Evolutionary conservation across 2,329 filamentous ascomycete genomes (phyloP), one percentile per base, ranked within the genome.

Genomic region (Fusarium duplospermum): DNA sequence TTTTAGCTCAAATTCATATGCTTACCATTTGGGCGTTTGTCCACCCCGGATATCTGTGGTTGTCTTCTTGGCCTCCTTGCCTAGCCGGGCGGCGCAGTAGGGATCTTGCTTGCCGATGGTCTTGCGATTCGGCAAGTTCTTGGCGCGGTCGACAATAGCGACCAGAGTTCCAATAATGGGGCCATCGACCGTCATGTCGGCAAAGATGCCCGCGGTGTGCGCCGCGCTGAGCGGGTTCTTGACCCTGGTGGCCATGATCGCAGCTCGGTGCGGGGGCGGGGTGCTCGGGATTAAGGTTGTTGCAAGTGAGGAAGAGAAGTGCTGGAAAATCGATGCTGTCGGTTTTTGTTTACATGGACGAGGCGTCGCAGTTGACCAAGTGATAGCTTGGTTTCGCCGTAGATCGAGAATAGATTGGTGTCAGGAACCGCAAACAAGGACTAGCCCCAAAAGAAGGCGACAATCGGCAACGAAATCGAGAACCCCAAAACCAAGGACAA

Each of bases 21-120:
- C 82, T 75, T 90, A 98, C 96, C 96, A 99, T 89, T 90, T 92
- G 9, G 96, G 96, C 42, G 96, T 98, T 84, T 99, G 96, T 47
- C 96, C 96, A 73, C 96, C 96, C 80, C 96, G 90, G 77, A 96
- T 92, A 83, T 99, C 96, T 6, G 96, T 98, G 45, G 93, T 93
- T 4, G 96, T 99, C 88, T 98, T 98, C 86, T 97, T 97, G 57
- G 96, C 96, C 84, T 98, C 95, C 83, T 99, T 99, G 36, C 96
- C 96, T 54, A 99, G 86, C 63, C 96, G 89, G 35, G 95, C 95
- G 40, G 96, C 96, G 84, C 95, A 98, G 83, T 98, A 99, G 0
- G 96, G 96, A 81, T 98, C 95, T 85, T 99, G 96, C 85, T 99
- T 99, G 65, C 96, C 96, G 87, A 99, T 98, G 7, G 95, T 96